Evolutionary conservation across 495 filamentous ascomycete genomes (phyloP), one percentile per base, ranked within the genome.

Genomic region (Penicillium mononematosum): DNA sequence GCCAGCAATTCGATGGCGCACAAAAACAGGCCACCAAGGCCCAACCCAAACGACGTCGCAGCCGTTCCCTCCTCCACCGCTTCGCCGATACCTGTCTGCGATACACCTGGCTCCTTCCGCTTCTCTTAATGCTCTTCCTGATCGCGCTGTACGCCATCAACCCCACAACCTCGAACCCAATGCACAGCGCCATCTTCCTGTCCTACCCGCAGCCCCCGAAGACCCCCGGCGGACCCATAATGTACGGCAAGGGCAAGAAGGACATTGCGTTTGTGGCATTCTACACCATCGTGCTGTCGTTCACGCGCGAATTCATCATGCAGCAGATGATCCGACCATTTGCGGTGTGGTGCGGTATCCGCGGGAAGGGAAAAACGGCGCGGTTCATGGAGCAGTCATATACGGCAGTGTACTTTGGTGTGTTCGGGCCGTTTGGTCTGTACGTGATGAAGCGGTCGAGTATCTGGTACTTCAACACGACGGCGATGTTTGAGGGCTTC

Each of bases 381-480:
- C 86, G 94, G 16, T 98, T 96, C 80, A 95, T 97, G 90, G 94
- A 98, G 72, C 94, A 98, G 73, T 83, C 89, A 61, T 98, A 98
- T 77, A 97, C 93, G 2, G 94, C 91, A n/a, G 78, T 97, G 31
- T 98, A 98, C 78, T 97, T 97, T 66, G 84, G 73, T 10, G 65
- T 96, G 51, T 85, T 96, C 53, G 91, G 91, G 5, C 94, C 95
- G 1, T 85, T 84, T 44, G 94, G 94, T 43, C 73, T 98, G 70
- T 98, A 88, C 62, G 90, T 98, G 56, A 98, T 98, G 95, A 87
- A 79, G 61, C 80, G 83, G 25, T 90, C 91, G 8, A 87, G 91
- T 11, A 83, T 98, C n/a, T 98, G 94, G 94, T 98, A 96, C 70
- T 98, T 98, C 81, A 92, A 96, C 74, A 95, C 89, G 7, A 78